Base-by-base conservation (phyloP, 495 filamentous ascomycete genomes). In the Xylaria palmicola region DNA sequence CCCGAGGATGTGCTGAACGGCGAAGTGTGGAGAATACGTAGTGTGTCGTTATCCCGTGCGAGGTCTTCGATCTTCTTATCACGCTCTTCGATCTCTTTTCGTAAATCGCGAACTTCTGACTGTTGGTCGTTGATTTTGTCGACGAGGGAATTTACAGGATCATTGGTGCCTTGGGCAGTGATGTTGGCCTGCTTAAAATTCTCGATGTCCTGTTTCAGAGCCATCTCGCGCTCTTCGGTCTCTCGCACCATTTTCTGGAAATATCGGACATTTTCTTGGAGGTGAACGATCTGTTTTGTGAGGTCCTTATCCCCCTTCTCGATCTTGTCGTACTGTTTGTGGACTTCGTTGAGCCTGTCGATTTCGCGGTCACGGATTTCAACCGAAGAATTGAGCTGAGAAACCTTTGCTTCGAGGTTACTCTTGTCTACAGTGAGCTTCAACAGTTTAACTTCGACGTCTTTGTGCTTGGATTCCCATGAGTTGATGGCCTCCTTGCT, bases 401-500 rank as follows among this genome's bases (percentile, higher is more conserved):
- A 1, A 22, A 55, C n/a, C 29, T 47, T 36, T 1, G n/a, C 24
- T 9, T 65, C 45, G 29, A 70, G 64, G 9, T 61, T 51, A 22
- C 4, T 26, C 15, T 62, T 62, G 12, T 68, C 50, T 6, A 39
- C 20, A 0, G 3, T 24, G 7, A 65, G 64, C 7, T 36, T 26
- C 20, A 26, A 4, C 3, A 62, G 1, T 13, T 60, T 13, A 1
- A 40, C 20, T 15, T 72, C 66, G 17, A 67, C 6, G 26, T 65
- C 67, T 22, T 64, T 50, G 26, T 64, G 70, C 41, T 62, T 62
- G 65, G 59, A 64, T 62, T 80, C 77, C 51, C 74, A 69, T 48
- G 75, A 70, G 7, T 68, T 71, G 5, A 63, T 68, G 5, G 72
- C 55, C 27, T 60, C 56, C 6, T 77, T 76, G 58, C 60, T 73